phyloP scores from a whole-genome alignment of 2,329 filamentous ascomycete genomes.

The Epichloe bromicola region DNA sequence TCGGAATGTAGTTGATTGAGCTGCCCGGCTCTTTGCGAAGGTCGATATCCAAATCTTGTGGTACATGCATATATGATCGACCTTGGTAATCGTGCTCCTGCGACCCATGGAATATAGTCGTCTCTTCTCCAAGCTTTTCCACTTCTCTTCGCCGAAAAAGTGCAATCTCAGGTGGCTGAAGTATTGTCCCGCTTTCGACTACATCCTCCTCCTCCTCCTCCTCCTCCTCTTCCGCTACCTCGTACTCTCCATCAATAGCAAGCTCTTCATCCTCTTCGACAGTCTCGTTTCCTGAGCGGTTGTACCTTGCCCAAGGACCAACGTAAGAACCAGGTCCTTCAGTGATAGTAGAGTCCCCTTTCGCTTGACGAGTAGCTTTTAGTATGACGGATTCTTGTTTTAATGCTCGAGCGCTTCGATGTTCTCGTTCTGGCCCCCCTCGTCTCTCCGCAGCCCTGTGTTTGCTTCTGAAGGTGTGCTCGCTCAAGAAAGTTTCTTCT shows the following conservation, averaged over 20 bases:
- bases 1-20: slow-evolving; percentile 82
- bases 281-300: slow-evolving; percentile 58
- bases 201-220: slow-evolving; percentile 61
- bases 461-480: slow-evolving; percentile 77
- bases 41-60: slow-evolving; percentile 78
- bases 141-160: slow-evolving; percentile 43
- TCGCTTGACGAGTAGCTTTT: slow-evolving; percentile 66
- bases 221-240: slow-evolving; percentile 68
- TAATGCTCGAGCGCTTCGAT: slow-evolving; percentile 38
- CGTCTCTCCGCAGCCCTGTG: slow-evolving; percentile 70
- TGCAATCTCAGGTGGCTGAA: slow-evolving; percentile 42
- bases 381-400: slow-evolving; percentile 59
- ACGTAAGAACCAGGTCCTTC: slow-evolving; percentile 83
- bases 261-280: slow-evolving; percentile 64
- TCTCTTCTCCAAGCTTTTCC: slow-evolving; percentile 57
- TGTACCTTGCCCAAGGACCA: slow-evolving; percentile 87
- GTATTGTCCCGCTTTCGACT: slow-evolving; percentile 48
- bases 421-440: slow-evolving; percentile 43
- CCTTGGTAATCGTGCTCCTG: slow-evolving; percentile 87
- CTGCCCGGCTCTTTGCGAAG: slow-evolving; percentile 69
- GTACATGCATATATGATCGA: slow-evolving; percentile 93
- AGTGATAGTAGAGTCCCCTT: slow-evolving; percentile 70
- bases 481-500: slow-evolving; percentile 78
- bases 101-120: slow-evolving; percentile 73
- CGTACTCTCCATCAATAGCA: slow-evolving; percentile 66